Conservation (phyloP, 2,329 filamentous ascomycete genomes). For the Arthrobotrys entomopaga region DNA sequence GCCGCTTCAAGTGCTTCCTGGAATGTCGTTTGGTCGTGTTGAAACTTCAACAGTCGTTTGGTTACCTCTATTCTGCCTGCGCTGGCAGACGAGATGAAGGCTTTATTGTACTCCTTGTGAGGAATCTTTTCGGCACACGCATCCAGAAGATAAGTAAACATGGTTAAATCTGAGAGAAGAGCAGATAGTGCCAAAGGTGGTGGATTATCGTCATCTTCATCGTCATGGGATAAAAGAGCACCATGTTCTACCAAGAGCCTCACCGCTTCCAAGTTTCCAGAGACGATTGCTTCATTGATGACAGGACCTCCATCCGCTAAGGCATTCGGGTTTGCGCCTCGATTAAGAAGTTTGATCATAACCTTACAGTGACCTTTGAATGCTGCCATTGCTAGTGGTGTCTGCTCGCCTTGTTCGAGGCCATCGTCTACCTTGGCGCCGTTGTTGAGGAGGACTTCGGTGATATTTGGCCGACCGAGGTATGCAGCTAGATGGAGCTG, state of each 20-base stretch:
- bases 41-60: slow-evolving; percentile 62
- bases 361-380: slow-evolving; percentile 62
- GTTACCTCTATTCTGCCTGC: slow-evolving; percentile 63
- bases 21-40: slow-evolving; percentile 60
- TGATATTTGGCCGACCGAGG: slow-evolving; percentile 61
- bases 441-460: slow-evolving; percentile 61
- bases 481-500: slow-evolving; percentile 61
- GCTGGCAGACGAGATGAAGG: slow-evolving; percentile 62
- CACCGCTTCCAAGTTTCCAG: slow-evolving; percentile 63
- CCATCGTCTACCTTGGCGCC: slow-evolving; percentile 61
- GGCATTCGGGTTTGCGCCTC: slow-evolving; percentile 62
- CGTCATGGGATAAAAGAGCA: slow-evolving; percentile 61
- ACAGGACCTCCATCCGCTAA: slow-evolving; percentile 60
- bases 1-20: slow-evolving; percentile 62
- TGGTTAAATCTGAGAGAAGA: slow-evolving; percentile 62
- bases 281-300: slow-evolving; percentile 63
- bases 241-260: slow-evolving; percentile 62
- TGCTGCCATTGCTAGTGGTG: slow-evolving; percentile 63
- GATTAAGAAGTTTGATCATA: slow-evolving; percentile 63
- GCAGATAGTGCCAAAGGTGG: slow-evolving; percentile 63
- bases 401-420: slow-evolving; percentile 60
- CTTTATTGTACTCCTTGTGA: slow-evolving; percentile 62
- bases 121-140: slow-evolving; percentile 63
- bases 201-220: slow-evolving; percentile 53
- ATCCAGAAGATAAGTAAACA: slow-evolving; percentile 63